Base-by-base conservation (phyloP, 2,329 filamentous ascomycete genomes). In the Grosmannia serpens region DNA sequence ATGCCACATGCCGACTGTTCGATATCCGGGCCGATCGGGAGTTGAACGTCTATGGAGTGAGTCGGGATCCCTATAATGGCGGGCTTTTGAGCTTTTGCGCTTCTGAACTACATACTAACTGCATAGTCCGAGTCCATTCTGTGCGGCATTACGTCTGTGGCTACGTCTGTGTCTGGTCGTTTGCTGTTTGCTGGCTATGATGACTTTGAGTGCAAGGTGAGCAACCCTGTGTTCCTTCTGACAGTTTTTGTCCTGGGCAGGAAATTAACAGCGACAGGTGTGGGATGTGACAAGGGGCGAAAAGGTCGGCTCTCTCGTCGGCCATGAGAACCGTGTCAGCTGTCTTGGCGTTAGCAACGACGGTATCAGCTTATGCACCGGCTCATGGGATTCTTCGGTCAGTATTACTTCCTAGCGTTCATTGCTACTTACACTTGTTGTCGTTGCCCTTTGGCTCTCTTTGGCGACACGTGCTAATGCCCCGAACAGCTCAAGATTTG, bases 141-240 rank as follows among this genome's bases (percentile, higher is more conserved):
- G 56, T 99, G 94, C 71, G 94, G 94, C 68, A 97, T 99, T 68
- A 99, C 94, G 27, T 99, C 94, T 5, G 94, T 99, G 53, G 94
- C 92, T 60, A 97, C 95, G 67, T 99, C 94, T 20, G 92, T 99
- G 17, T 99, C 94, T 59, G 94, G 94, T 60, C 85, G 94, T 70
- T 78, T 99, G 68, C 78, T 99, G 47, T 99, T 99, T 72, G 94
- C 94, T 58, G 94, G 94, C 65, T 99, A 99, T 69, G 94, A 99
- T 69, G 94, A 99, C 71, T 99, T 96, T 69, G 94, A 99, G 76
- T 99, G 94, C 91, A 99, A 97, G 87, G 92, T 96, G 78, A 69
- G 54, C 27, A 10, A 3, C 7, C 8, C 1, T 26, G 11, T 10
- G 47, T 58, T 9, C 61, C 69, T 58, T 65, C 51, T 29, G 11